Conservation (phyloP, 2,329 filamentous ascomycete genomes). For the Fusarium sarcochroum region DNA sequence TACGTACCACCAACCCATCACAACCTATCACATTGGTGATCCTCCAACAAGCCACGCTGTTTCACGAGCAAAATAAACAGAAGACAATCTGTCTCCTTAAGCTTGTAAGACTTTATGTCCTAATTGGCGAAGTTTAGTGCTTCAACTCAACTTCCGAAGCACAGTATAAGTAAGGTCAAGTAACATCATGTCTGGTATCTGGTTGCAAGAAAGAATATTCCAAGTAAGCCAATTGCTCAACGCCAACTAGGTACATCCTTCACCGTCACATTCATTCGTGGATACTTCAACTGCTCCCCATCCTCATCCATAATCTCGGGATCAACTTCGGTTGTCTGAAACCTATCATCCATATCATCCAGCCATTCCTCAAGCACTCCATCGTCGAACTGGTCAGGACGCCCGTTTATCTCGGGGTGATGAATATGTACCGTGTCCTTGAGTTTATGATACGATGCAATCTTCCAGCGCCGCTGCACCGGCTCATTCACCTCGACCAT, state of each 20-base stretch:
- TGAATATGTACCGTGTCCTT: constrained; percentile 21
- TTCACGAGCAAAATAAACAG: too few relatives aligned
- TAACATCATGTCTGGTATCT: background rate
- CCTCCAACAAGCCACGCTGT: too few relatives aligned
- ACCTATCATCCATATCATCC: constrained; percentile 33
- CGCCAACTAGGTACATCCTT: constrained; percentile 2
- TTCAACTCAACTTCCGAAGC: too few relatives aligned
- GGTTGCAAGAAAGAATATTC: background rate
- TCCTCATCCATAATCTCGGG: constrained; percentile 19
- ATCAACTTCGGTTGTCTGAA: constrained; percentile 18
- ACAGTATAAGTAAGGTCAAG: too few relatives aligned
- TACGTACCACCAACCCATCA: too few relatives aligned
- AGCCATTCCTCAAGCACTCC: constrained; percentile 23
- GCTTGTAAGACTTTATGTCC: too few relatives aligned
- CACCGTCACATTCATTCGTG: constrained; percentile 11
- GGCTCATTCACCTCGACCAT: background rate
- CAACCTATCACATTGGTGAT: too few relatives aligned
- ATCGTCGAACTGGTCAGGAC: constrained; percentile 1
- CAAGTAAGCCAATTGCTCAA: background rate
- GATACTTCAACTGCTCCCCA: constrained; percentile 5
- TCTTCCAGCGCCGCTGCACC: constrained; percentile 31
- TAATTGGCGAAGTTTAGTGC: too few relatives aligned
- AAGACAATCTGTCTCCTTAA: too few relatives aligned
- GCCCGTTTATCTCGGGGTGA: constrained; percentile 6
- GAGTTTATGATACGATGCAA: background rate